Evolutionary conservation across 1,284 basidiomycete species (phyloP).

Genomic region (Ceraceosorus guamensis): DNA sequence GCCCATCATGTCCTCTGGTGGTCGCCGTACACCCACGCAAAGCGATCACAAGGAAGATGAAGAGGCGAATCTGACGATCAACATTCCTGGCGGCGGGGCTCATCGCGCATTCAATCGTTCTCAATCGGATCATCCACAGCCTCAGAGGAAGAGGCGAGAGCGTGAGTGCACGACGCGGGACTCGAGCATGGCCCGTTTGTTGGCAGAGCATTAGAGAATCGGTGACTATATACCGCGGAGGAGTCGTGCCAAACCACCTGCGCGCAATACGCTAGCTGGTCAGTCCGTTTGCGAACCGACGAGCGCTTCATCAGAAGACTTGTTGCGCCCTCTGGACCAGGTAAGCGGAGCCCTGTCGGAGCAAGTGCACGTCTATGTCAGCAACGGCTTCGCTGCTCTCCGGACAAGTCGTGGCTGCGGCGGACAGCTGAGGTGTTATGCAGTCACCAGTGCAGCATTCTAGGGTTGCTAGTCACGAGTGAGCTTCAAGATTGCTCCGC

Average conservation of each 20-base stretch:
- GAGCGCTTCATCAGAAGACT: neutral
- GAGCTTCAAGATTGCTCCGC: too few species aligned
- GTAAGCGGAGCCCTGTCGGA: neutral
- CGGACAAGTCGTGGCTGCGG: too few species aligned
- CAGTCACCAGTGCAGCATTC: too few species aligned
- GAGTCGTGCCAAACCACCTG: neutral
- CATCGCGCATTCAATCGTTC: neutral
- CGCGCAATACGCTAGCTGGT: neutral
- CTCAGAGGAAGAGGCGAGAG: conserved; percentile 10
- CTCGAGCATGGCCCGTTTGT: neutral
- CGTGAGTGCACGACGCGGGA: conserved; percentile 21
- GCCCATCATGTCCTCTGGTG: too few species aligned
- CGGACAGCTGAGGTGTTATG: too few species aligned
- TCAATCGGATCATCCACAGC: conserved; percentile 1
- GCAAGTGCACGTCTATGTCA: too few species aligned
- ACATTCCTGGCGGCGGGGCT: conserved; percentile 2
- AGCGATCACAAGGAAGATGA: neutral
- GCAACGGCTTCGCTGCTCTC: too few species aligned
- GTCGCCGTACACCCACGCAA: neutral
- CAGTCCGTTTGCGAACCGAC: neutral
- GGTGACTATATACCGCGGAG: neutral
- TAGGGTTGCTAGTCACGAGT: too few species aligned
- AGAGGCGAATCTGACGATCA: neutral
- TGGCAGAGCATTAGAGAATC: neutral
- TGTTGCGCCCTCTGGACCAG: neutral